Evolutionary conservation across 176 grass and related monocot genomes (phyloP), one percentile per base, ranked within the genome.

Genomic region (Carex pumila): DNA sequence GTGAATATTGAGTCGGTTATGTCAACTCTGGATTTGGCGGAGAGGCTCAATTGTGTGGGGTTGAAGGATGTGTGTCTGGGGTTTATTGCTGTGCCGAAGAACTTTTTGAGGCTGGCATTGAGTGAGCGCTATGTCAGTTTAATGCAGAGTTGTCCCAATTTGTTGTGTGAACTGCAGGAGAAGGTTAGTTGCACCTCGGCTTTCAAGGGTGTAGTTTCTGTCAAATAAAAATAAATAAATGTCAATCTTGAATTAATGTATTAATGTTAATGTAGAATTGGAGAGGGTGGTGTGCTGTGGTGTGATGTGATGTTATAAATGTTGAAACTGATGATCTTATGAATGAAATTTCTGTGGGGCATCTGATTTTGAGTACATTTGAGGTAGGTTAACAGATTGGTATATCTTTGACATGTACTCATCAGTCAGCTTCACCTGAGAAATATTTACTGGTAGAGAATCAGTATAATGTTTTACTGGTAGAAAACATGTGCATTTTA

Each of bases 1-100:
- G 54, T 92, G 14, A 78, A 77, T 4, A 29, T 79, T 0, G 82
- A 92, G 15, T 86, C 84, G 0, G 78, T 92, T 47, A 79, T 75
- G 11, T 60, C 39, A 29, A 89, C 73, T 3, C 52, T 92, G n/a
- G 88, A 64, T 12, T 87, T 71, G 15, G 93, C 93, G 0, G 93
- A 94, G 57, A 88, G 39, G n/a, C 45, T 90, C 41, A 86, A 39
- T 65, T 92, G 86, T 62, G 45, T 1, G 7, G 81, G 86, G 59
- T 65, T 94, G 17, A 94, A 94, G 47, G 79, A 32, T 6, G 87
- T 67, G 13, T 94, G 92, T 83, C 45, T 94, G 4, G 84, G 69
- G 0, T 92, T 94, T 77, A 78, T 92, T 9, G 45, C 73, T 0
- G 52, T 31, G 3, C 84, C 66, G 1, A 18, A 72, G 12, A 89